Conservation (phyloP, 148 eudicot genomes). For the Nepenthes mirabilis region DNA sequence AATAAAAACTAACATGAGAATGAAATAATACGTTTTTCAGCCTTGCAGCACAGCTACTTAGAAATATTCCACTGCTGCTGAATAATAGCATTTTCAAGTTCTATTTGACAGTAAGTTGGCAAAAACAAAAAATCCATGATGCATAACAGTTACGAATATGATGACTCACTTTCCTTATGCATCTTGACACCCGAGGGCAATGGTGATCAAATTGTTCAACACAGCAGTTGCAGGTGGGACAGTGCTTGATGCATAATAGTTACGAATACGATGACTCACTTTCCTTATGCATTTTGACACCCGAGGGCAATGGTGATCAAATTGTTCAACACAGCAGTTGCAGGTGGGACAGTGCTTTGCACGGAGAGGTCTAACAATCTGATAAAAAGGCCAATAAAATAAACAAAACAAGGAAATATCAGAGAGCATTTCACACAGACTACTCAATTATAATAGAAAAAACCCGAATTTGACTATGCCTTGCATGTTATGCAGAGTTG, state of each 20-base stretch:
- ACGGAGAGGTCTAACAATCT: slow-evolving; percentile 98
- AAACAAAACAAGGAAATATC: too few species aligned
- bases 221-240: slow-evolving; percentile 95
- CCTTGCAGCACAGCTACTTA: too few species aligned
- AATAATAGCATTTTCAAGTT: too few species aligned
- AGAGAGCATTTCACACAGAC: background rate
- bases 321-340: slow-evolving; percentile 98
- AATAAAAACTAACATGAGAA: too few species aligned
- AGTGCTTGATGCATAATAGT: slow-evolving; percentile 34
- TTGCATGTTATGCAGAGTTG: slow-evolving; percentile 98
- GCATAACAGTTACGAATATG: too few species aligned
- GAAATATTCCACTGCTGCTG: too few species aligned
- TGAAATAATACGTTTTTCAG: too few species aligned
- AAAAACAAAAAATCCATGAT: too few species aligned
- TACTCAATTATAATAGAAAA: background rate
- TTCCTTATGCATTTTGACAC: slow-evolving; percentile 95
- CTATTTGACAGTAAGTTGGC: too few species aligned
- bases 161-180: slow-evolving; percentile 75
- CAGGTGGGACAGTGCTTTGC: slow-evolving; percentile 96
- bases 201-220: slow-evolving; percentile 99
- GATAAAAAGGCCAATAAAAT: slow-evolving; percentile 3
- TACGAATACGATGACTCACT: slow-evolving; percentile 32
- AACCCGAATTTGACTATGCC: slow-evolving; percentile 22
- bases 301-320: slow-evolving; percentile 99
- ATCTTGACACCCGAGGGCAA: slow-evolving; percentile 98